Conservation (phyloP, 129 eudicot genomes). For the Lactuca saligna region DNA sequence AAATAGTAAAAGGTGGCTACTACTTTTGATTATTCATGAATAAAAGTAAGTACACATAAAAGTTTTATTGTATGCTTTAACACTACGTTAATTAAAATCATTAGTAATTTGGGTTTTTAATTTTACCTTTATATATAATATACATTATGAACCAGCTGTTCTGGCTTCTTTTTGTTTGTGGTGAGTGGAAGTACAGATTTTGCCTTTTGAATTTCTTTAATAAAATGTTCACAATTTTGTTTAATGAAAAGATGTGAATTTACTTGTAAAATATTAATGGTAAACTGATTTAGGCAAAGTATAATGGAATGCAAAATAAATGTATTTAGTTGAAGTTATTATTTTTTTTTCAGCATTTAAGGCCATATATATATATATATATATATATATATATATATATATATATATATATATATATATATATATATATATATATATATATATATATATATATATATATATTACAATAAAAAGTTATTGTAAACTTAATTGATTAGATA, state of each 20-base stretch:
- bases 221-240: not conserved
- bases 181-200: conserved; percentile 32
- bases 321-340: no score
- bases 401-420: no score
- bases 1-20: not conserved
- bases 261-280: not conserved
- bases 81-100: no score
- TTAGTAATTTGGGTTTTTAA: not conserved
- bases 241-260: not conserved
- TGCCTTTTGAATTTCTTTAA: conserved; percentile 9
- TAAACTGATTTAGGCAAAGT: not conserved
- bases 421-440: no score
- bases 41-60: not conserved
- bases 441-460: no score
- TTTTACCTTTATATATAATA: not conserved
- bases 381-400: no score
- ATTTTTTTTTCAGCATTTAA: no score
- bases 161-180: conserved; percentile 12
- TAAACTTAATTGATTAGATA: no score
- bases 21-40: not conserved
- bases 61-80: not conserved
- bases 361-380: not conserved
- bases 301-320: not conserved
- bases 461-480: no score
- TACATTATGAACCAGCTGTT: conserved; percentile 12